Evolutionary conservation across 2,329 filamentous ascomycete species (phyloP).

Genomic region (Chaetomium strumarium): DNA sequence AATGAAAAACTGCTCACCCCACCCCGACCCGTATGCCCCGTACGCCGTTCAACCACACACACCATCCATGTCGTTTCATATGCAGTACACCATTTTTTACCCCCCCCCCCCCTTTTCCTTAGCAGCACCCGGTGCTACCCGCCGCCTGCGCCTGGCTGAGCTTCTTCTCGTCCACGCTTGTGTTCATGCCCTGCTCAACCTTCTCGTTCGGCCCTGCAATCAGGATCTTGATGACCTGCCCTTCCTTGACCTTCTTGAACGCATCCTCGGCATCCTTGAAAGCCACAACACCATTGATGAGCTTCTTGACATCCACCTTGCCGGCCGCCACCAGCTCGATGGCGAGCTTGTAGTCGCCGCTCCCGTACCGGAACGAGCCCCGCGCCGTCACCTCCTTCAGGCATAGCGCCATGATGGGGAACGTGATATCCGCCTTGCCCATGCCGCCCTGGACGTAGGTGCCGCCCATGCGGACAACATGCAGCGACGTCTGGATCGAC

Average conservation of each 20-base stretch:
- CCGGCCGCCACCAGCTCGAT: conserved; percentile 69
- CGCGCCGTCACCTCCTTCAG: conserved; percentile 82
- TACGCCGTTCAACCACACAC: conserved; percentile 7
- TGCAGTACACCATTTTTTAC: not conserved
- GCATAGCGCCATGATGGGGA: conserved; percentile 87
- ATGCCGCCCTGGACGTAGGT: conserved; percentile 84
- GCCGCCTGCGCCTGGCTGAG: conserved; percentile 15
- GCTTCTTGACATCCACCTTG: conserved; percentile 71
- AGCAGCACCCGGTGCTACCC: conserved; percentile 20
- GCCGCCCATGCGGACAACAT: conserved; percentile 64
- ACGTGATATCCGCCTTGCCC: conserved; percentile 80
- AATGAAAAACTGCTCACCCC: not conserved
- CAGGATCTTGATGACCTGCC: conserved; percentile 67
- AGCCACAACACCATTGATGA: conserved; percentile 70
- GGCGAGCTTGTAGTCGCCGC: conserved; percentile 81
- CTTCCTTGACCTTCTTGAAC: conserved; percentile 79
- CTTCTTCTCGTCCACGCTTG: conserved; percentile 20
- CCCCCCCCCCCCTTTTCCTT: not conserved
- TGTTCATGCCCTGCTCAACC: conserved; percentile 23
- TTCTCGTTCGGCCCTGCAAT: conserved; percentile 63
- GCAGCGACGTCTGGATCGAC: conserved; percentile 68
- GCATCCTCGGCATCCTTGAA: conserved; percentile 82
- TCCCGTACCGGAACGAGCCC: conserved; percentile 84
- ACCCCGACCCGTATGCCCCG: not conserved
- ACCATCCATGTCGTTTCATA: not conserved